These are phyloP conservation scores for Colletotrichum paranaense DNA, from an alignment of 2,329 filamentous ascomycete genomes.

Conservation along the genomic window DNA sequence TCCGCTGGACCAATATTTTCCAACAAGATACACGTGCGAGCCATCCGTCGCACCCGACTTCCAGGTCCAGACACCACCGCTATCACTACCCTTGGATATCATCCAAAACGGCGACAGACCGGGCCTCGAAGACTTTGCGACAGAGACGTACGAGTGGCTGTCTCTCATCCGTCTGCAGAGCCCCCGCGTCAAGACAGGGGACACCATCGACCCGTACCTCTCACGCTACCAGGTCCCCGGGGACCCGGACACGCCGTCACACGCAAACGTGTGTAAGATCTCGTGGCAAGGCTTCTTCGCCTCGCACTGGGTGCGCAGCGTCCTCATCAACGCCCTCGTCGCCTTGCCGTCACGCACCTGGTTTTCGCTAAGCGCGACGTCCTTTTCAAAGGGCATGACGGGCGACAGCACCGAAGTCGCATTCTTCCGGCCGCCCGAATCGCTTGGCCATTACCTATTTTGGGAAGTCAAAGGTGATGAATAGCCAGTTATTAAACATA, in stretches of 20 bases:
- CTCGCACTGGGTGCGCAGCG: conserved; percentile 61
- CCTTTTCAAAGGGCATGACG: conserved; percentile 58
- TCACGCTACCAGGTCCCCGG: conserved; percentile 73
- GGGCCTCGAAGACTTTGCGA: conserved; percentile 71
- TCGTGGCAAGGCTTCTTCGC: conserved; percentile 71
- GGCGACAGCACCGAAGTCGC: conserved; percentile 62
- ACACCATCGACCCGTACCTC: conserved; percentile 75
- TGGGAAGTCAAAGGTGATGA: conserved; percentile 67
- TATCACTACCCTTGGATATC: conserved; percentile 40
- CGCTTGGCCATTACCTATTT: conserved; percentile 65
- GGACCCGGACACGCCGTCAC: conserved; percentile 38
- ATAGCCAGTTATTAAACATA: not conserved
- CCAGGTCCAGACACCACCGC: conserved; percentile 44
- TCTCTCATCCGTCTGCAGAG: conserved; percentile 75
- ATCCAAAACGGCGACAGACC: conserved; percentile 52
- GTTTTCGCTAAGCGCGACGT: conserved; percentile 66
- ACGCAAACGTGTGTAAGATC: conserved; percentile 58
- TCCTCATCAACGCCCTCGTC: conserved; percentile 58
- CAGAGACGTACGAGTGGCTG: conserved; percentile 80
- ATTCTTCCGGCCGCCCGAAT: conserved; percentile 62
- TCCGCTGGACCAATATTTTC: conserved; percentile 58
- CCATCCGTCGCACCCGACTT: conserved; percentile 44
- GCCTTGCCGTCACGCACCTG: conserved; percentile 59
- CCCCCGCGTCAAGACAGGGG: conserved; percentile 67
- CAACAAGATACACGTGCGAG: conserved; percentile 53